Base-by-base conservation (phyloP, 163 green algal species). In the Coccomyxa subellipsoidea region DNA sequence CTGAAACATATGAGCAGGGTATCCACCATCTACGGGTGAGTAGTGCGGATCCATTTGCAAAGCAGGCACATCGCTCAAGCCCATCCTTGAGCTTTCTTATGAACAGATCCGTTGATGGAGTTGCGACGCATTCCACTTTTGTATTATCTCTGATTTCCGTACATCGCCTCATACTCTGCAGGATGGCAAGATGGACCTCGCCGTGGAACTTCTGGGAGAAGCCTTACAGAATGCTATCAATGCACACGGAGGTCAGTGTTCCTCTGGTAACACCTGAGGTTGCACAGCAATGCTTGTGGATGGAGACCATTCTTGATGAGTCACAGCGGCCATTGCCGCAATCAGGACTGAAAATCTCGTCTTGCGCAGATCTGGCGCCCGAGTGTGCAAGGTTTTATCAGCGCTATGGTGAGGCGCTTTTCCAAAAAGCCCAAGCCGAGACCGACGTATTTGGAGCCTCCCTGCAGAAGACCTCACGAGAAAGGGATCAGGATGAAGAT, bases 321-420 rank as follows among this genome's bases (percentile, higher is more conserved):
- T 66, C 12, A n/a, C n/a, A n/a, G n/a, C n/a, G n/a, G n/a, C n/a
- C n/a, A n/a, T 59, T 12, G 47, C 47, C 3, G 4, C 2, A 59
- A 59, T 59, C 47, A 59, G 39, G 34, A n/a, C 38, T 38, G 1
- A 70, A 18, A 88, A 84, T 12, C 79, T 81, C 23, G 31, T 81
- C 21, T 35, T 54, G 15, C 80, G 81, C 81, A 90, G 84, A 90
- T 18, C 40, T 86, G 53, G 82, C 83, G 7, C 72, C 83, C 0
- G 88, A 93, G 77, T 94, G 90, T 79, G 92, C 91, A 18, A 72
- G 32, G 12, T 84, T 89, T 23, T 95, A 94, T 79, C 92, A 89
- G 79, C 86, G 90, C 38, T 96, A 96, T 81, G 92, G 92, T 2
- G 81, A 83, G 18, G 86, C 88, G 3, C 86, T 96, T 23, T 92